A percentile compares a stretch with the other conserved stretches of the same genome.
These are phyloP conservation scores for Luvunga scandens DNA, from an alignment of 345 rosid species.

Conservation along the genomic window DNA sequence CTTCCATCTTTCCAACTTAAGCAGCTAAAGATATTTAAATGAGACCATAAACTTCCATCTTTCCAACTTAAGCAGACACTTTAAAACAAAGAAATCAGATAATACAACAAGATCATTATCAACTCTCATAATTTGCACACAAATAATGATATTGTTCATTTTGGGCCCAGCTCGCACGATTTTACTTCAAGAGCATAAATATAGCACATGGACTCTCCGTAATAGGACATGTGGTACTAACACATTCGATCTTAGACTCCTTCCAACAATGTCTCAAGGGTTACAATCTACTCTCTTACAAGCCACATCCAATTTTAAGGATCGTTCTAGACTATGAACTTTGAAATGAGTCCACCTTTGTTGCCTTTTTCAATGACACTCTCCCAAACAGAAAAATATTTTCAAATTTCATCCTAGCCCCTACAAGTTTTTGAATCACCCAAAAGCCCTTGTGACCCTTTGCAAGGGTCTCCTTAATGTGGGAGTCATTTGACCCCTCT, in stretches of 20 bases:
- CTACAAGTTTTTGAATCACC: background rate
- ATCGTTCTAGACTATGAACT: background rate
- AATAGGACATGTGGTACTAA: background rate
- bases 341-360: background rate
- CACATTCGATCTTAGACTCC: background rate
- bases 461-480: background rate
- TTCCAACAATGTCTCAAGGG: background rate
- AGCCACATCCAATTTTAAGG: background rate
- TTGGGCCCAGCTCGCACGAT: background rate
- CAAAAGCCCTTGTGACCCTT: background rate
- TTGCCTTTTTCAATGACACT: background rate
- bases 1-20: constrained; percentile 9
- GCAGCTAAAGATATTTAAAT: background rate
- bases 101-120: background rate
- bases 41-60: background rate
- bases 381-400: background rate
- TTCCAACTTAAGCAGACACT: background rate
- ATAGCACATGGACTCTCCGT: background rate
- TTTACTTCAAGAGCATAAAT: background rate
- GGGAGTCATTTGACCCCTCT: background rate
- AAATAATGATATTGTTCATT: background rate
- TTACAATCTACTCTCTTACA: background rate
- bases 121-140: background rate
- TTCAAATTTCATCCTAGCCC: background rate
- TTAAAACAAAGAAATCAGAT: background rate